Evolutionary conservation across 2,329 filamentous ascomycete species (phyloP).

Genomic region (Lecanicillium sp.): DNA sequence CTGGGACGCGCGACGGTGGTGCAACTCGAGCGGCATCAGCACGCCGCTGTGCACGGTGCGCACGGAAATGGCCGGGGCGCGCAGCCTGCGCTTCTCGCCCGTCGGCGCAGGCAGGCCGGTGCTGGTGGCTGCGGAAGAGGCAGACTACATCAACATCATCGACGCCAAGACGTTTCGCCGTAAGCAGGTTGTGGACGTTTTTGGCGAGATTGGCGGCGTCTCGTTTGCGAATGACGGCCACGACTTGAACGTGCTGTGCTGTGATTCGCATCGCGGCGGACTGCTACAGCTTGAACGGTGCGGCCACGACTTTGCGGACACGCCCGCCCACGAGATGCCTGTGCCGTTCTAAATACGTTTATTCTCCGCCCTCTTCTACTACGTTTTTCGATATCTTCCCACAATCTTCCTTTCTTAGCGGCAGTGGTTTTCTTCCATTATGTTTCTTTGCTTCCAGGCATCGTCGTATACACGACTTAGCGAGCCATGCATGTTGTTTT

Average conservation of each 20-base stretch:
- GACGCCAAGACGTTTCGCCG: conserved; percentile 56
- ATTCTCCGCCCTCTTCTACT: too few species aligned
- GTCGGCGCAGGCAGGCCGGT: conserved; percentile 58
- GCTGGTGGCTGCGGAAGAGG: conserved; percentile 67
- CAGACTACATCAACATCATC: conserved; percentile 65
- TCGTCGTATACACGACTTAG: too few species aligned
- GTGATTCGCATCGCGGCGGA: conserved; percentile 58
- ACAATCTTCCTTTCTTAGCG: too few species aligned
- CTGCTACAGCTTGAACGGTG: conserved; percentile 52
- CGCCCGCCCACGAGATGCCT: too few species aligned
- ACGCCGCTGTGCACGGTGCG: conserved; percentile 46
- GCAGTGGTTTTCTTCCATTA: too few species aligned
- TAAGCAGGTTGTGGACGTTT: conserved; percentile 66
- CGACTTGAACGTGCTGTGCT: conserved; percentile 61
- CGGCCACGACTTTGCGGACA: conserved; percentile 6
- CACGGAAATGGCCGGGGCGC: conserved; percentile 60
- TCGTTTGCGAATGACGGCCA: conserved; percentile 59
- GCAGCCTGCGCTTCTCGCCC: conserved; percentile 65
- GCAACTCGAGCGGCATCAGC: conserved; percentile 38
- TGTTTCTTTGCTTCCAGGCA: too few species aligned
- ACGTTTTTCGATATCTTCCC: too few species aligned
- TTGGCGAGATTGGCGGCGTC: conserved; percentile 67
- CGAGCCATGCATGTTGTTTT: too few species aligned
- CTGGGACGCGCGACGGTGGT: conserved; percentile 70
- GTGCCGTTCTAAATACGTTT: too few species aligned